phyloP scores from a whole-genome alignment of 306 rosid species.

The Medicago ruthenica region DNA sequence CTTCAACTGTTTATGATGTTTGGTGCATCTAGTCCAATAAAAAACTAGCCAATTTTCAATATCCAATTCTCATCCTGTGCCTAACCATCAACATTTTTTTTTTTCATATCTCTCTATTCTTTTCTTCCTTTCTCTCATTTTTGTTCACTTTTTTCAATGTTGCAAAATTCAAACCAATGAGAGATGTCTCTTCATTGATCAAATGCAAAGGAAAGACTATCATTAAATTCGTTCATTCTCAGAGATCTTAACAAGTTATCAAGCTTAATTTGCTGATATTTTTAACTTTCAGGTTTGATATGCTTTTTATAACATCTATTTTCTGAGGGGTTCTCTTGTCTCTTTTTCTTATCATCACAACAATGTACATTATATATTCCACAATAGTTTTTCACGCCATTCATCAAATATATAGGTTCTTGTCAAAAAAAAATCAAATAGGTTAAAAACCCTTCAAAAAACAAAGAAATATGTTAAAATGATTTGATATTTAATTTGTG shows the following conservation, averaged over 20 bases:
- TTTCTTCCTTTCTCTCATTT: background rate
- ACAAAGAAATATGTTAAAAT: background rate
- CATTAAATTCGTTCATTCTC: constrained; percentile 23
- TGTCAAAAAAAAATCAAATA: too few species aligned
- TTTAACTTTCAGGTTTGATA: constrained; percentile 51
- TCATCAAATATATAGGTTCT: background rate
- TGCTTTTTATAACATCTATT: constrained; percentile 18
- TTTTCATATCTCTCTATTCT: constrained; percentile 29
- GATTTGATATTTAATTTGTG: background rate
- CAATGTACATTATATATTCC: background rate
- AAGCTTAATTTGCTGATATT: background rate
- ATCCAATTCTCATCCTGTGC: background rate
- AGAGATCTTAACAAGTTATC: constrained; percentile 27
- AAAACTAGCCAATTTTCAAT: constrained; percentile 45
- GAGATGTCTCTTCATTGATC: constrained; percentile 18
- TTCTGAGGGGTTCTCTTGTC: background rate
- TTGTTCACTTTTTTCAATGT: background rate
- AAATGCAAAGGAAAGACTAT: constrained; percentile 26
- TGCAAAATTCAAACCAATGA: constrained; percentile 20
- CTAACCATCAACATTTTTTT: constrained; percentile 25
- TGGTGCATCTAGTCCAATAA: constrained; percentile 45
- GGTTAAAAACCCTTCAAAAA: background rate
- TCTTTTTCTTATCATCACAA: background rate
- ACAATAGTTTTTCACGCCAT: background rate
- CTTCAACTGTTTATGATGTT: constrained; percentile 44